phyloP scores from a whole-genome alignment of 192 early-diverging fungal genomes.

The Mortierella hygrophila region DNA sequence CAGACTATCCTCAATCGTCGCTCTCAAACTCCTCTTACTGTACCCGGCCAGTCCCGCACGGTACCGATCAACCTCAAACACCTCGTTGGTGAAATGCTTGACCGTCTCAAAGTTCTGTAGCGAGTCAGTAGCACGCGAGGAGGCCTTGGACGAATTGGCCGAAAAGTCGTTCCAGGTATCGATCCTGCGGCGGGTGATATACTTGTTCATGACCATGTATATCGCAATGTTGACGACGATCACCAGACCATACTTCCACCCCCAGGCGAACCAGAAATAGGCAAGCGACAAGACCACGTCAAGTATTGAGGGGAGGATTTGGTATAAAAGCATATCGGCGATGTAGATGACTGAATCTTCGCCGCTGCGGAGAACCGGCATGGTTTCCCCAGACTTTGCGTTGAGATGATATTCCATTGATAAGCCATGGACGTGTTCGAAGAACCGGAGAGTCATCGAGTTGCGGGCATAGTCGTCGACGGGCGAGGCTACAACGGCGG shows the following conservation, averaged over 20 bases:
- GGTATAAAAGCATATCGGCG: conserved; percentile 78
- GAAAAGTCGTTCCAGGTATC: conserved; percentile 44
- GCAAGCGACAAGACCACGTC: conserved; percentile 82
- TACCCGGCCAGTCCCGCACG: not conserved
- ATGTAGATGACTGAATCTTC: conserved; percentile 72
- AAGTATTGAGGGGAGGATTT: conserved; percentile 80
- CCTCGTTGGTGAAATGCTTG: conserved; percentile 90
- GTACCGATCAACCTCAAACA: conserved; percentile 78
- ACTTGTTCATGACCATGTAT: conserved; percentile 75
- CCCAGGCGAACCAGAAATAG: conserved; percentile 62
- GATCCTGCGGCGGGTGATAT: conserved; percentile 76
- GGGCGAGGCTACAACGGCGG: not conserved
- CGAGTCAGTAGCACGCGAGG: conserved; percentile 69
- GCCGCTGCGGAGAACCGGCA: conserved; percentile 71
- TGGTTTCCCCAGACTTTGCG: conserved; percentile 69
- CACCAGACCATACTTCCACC: conserved; percentile 72
- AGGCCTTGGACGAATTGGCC: not conserved
- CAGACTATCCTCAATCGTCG: conserved; percentile 61
- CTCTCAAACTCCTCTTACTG: conserved; percentile 63
- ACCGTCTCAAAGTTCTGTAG: conserved; percentile 92
- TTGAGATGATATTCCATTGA: conserved; percentile 73
- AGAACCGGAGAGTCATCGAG: conserved; percentile 45
- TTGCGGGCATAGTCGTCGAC: not conserved
- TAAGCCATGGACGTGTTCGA: conserved; percentile 70
- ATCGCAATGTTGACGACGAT: conserved; percentile 81